A percentile compares a stretch with the other conserved stretches of the same genome.
These are phyloP conservation scores for Solanum pennellii DNA, from an alignment of 257 asterid species.

Conservation along the genomic window DNA sequence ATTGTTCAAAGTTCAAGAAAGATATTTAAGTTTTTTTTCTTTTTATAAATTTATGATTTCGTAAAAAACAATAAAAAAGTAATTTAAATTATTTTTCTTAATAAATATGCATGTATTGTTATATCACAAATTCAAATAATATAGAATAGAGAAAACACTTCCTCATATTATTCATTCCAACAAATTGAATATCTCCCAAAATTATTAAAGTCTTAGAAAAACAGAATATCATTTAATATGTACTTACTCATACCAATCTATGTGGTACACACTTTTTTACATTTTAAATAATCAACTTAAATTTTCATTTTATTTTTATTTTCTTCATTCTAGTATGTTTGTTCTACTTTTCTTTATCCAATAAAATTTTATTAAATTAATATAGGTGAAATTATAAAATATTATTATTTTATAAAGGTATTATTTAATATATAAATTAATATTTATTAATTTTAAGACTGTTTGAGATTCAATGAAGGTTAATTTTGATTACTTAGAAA, in stretches of 20 bases:
- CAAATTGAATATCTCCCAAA: not conserved
- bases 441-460: no score
- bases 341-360: not conserved
- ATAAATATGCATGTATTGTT: not conserved
- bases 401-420: not conserved
- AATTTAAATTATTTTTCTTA: no score
- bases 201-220: not conserved
- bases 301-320: not conserved
- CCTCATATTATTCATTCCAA: not conserved
- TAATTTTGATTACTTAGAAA: not conserved
- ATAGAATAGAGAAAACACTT: not conserved
- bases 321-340: not conserved
- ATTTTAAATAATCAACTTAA: not conserved
- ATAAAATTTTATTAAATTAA: no score
- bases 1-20: no score
- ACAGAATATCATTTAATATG: not conserved
- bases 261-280: not conserved
- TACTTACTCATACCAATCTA: not conserved
- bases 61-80: not conserved
- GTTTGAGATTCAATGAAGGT: not conserved
- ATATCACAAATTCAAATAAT: not conserved
- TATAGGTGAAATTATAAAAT: not conserved
- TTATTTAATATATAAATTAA: no score
- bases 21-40: not conserved
- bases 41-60: not conserved